Percentiles rank a stretch among this genome's conserved stretches.
Conservation (phyloP, 768 basidiomycete species). For the Boletus speciosus region DNA sequence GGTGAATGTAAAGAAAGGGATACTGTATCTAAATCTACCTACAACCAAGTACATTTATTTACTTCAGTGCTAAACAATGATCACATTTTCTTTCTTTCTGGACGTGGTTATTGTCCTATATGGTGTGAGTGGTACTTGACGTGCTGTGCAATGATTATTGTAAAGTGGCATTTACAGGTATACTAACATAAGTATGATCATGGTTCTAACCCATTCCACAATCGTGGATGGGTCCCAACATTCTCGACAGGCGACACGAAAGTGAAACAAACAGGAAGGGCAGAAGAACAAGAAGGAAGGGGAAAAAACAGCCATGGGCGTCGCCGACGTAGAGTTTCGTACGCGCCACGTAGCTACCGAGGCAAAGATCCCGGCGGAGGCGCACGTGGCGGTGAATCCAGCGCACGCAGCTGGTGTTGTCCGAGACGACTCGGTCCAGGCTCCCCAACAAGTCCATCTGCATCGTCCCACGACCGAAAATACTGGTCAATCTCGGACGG, state of each 20-base stretch:
- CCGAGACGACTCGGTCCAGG: not conserved
- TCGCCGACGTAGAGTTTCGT: constrained; percentile 12
- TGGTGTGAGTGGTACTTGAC: no score
- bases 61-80: no score
- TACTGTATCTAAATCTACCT: no score
- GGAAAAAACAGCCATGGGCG: not conserved
- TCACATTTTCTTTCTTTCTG: no score
- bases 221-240: not conserved
- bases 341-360: constrained; percentile 2
- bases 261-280: not conserved
- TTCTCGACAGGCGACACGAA: not conserved
- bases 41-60: no score
- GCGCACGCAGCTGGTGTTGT: not conserved
- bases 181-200: no score
- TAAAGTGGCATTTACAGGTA: no score
- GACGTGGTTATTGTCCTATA: no score
- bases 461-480: constrained; percentile 45
- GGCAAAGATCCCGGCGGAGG: not conserved
- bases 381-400: not conserved
- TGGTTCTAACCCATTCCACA: constrained; percentile 20
- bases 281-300: not conserved
- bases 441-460: not conserved
- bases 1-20: no score
- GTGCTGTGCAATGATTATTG: no score
- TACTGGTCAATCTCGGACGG: constrained; percentile 72